These are phyloP conservation scores for Penicillium manginii DNA, from an alignment of 495 filamentous ascomycete genomes.

Conservation along the genomic window DNA sequence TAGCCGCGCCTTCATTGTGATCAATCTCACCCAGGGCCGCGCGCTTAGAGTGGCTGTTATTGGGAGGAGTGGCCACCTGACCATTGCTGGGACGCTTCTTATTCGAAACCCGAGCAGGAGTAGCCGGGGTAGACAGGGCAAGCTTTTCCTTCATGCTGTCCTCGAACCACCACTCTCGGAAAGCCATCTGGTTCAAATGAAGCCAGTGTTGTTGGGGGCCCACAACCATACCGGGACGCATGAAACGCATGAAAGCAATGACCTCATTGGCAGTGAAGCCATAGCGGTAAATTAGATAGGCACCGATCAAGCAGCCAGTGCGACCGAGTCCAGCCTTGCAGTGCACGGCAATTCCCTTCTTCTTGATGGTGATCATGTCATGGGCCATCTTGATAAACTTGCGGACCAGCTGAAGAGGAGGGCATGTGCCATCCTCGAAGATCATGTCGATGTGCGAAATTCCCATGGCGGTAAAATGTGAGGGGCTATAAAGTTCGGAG, in stretches of 20 bases:
- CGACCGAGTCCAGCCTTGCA: constrained; percentile 98
- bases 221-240: constrained; percentile 99
- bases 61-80: constrained; percentile 79
- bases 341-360: constrained; percentile 91
- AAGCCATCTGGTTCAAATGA: constrained; percentile 92
- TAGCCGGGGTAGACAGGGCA: constrained; percentile 68
- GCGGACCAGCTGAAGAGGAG: constrained; percentile 78
- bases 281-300: constrained; percentile 95
- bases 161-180: constrained; percentile 98
- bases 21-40: constrained; percentile 89
- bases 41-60: constrained; percentile 71
- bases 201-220: constrained; percentile 99
- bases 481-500: constrained; percentile 91
- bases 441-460: constrained; percentile 99
- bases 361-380: constrained; percentile 85
- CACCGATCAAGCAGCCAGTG: constrained; percentile 94
- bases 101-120: constrained; percentile 69
- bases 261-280: constrained; percentile 99
- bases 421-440: constrained; percentile 97
- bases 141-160: constrained; percentile 76
- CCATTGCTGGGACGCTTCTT: constrained; percentile 59
- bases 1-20: constrained; percentile 66
- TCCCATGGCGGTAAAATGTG: constrained; percentile 91
- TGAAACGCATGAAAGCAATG: constrained; percentile 99
- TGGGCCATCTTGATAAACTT: constrained; percentile 95